A percentile compares a stretch with the other conserved stretches of the same genome.
Evolutionary conservation across 805 yeast species (phyloP).

Genomic region (Cyberlindnera euphorbiae): DNA sequence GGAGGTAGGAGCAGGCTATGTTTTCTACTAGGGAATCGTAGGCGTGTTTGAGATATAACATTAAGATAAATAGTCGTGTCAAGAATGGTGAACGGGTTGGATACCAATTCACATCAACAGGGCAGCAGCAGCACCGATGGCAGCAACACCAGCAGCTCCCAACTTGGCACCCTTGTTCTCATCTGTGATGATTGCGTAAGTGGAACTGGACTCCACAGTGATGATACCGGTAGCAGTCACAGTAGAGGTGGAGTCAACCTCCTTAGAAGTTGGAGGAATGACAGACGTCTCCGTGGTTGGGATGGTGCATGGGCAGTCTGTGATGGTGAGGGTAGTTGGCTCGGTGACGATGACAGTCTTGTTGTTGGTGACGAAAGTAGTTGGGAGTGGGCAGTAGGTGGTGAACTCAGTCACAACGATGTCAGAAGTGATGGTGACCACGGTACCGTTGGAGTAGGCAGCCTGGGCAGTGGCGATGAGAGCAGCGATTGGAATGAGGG

Average conservation of each 20-base stretch:
- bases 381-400: slow-evolving; percentile 80
- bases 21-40: too few species aligned
- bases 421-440: slow-evolving; percentile 15
- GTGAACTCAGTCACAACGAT: slow-evolving; percentile 41
- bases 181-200: background rate
- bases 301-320: slow-evolving; percentile 82
- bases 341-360: slow-evolving; percentile 69
- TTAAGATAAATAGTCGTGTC: too few species aligned
- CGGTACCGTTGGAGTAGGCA: slow-evolving; percentile 14
- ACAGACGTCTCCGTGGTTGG: slow-evolving; percentile 33
- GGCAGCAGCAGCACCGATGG: slow-evolving; percentile 2
- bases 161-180: slow-evolving; percentile 1
- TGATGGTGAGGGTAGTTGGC: slow-evolving; percentile 79
- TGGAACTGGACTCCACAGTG: background rate
- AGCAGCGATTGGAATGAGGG: slow-evolving; percentile 10
- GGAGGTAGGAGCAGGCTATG: too few species aligned
- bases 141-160: slow-evolving; percentile 3
- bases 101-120: background rate
- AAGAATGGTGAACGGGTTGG: too few species aligned
- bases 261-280: background rate
- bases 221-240: background rate
- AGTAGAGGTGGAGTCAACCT: background rate
- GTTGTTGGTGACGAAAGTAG: slow-evolving; percentile 60
- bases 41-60: too few species aligned
- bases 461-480: slow-evolving; percentile 13